A percentile compares a stretch with the other conserved stretches of the same genome.
phyloP scores from a whole-genome alignment of 2,329 filamentous ascomycete genomes.

The Cryphonectria naterciae region DNA sequence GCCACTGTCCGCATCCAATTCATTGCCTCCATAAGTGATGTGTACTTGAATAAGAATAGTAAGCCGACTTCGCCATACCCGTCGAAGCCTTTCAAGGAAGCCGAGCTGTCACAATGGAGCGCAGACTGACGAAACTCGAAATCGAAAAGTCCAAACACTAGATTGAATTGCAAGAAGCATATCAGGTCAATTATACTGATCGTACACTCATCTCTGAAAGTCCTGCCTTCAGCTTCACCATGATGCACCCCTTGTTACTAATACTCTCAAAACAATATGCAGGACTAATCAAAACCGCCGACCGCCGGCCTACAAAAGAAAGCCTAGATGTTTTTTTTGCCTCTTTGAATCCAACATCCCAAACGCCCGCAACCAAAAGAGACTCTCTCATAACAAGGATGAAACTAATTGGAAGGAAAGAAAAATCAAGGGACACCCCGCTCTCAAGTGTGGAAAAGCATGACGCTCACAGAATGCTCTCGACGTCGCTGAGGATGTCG shows the following conservation, averaged over 20 bases:
- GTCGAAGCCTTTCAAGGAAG: neutral
- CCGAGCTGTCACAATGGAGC: neutral
- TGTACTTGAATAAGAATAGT: neutral
- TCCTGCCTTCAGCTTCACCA: conserved; percentile 2
- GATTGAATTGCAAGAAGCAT: neutral
- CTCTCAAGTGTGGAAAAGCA: neutral
- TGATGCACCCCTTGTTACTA: neutral
- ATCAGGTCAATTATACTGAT: conserved; percentile 7
- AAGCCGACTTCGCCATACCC: neutral
- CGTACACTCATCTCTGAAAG: conserved; percentile 10
- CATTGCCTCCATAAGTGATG: neutral
- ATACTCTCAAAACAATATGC: neutral
- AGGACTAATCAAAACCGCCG: neutral
- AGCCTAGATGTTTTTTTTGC: neutral
- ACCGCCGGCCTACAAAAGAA: neutral
- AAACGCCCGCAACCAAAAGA: neutral
- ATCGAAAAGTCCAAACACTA: neutral
- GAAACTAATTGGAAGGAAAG: neutral
- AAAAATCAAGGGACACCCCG: neutral
- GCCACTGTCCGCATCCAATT: neutral
- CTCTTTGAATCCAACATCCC: neutral
- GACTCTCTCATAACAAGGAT: neutral
- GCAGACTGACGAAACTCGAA: neutral
- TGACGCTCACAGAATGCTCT: neutral
- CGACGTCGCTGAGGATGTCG: conserved; percentile 9